These are phyloP conservation scores for Henckelia pumila DNA, from an alignment of 257 asterid species.

Conservation along the genomic window DNA sequence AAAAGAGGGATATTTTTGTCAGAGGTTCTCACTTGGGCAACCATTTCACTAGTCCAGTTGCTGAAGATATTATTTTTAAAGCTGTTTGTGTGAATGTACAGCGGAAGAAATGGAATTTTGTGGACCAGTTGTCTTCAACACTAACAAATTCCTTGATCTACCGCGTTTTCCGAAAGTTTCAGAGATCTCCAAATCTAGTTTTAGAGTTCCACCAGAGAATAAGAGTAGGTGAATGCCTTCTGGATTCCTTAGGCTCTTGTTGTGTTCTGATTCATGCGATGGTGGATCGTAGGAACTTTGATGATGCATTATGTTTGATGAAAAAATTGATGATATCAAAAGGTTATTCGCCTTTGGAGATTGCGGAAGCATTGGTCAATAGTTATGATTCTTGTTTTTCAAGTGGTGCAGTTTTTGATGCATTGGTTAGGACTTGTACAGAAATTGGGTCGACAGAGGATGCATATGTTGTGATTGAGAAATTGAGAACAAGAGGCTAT, in stretches of 20 bases:
- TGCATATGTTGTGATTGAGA: slow-evolving; percentile 60
- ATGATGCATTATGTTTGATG: slow-evolving; percentile 59
- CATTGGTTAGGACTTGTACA: slow-evolving; percentile 71
- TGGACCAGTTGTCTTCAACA: slow-evolving; percentile 47
- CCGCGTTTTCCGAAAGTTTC: slow-evolving; percentile 61
- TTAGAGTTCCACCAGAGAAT: slow-evolving; percentile 49
- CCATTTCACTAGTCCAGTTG: slow-evolving; percentile 33
- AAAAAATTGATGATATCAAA: slow-evolving; percentile 53
- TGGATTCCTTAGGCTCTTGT: slow-evolving; percentile 49
- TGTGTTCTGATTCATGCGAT: slow-evolving; percentile 51
- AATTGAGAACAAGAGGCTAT: slow-evolving; percentile 35
- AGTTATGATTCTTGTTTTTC: slow-evolving; percentile 24
- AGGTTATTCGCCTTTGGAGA: slow-evolving; percentile 54
- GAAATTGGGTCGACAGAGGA: slow-evolving; percentile 55
- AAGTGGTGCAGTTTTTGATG: slow-evolving; percentile 45
- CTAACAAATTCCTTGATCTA: slow-evolving; percentile 40
- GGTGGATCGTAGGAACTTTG: slow-evolving; percentile 53
- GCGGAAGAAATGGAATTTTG: slow-evolving; percentile 71
- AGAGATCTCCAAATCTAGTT: slow-evolving; percentile 44
- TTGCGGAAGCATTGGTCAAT: slow-evolving; percentile 46
- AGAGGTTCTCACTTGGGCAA: background rate
- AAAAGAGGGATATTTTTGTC: too few relatives aligned
- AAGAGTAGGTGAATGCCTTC: slow-evolving; percentile 32
- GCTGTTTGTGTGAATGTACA: slow-evolving; percentile 64
- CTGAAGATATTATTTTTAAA: slow-evolving; percentile 59